These are phyloP conservation scores for Cylindrotheca fusiformis DNA, from an alignment of 108 stramenopile genomes.

Conservation along the genomic window DNA sequence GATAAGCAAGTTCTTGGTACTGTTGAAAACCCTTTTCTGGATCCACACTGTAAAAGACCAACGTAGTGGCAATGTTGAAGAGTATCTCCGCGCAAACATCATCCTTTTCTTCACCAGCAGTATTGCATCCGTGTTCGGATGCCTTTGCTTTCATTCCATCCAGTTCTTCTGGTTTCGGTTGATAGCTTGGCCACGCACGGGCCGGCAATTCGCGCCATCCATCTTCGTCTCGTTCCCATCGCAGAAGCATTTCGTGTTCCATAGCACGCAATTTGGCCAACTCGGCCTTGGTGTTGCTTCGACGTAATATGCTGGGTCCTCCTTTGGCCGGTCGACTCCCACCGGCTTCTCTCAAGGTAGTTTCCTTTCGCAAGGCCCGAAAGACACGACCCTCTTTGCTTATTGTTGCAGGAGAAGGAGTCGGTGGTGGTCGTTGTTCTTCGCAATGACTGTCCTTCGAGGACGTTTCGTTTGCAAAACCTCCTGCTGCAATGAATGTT, in stretches of 20 bases:
- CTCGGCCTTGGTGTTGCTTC: constrained; percentile 21
- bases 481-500: too few species aligned
- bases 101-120: constrained; percentile 1
- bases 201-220: constrained; percentile 43
- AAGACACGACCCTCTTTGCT: too few species aligned
- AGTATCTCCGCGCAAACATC: constrained; percentile 4
- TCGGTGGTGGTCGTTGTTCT: too few species aligned
- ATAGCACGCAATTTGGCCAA: constrained; percentile 19
- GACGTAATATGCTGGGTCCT: background rate
- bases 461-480: too few species aligned
- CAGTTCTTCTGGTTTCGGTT: constrained; percentile 35
- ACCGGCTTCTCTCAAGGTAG: constrained; percentile 15
- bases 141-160: constrained; percentile 19
- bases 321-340: background rate
- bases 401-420: too few species aligned
- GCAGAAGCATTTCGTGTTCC: constrained; percentile 32
- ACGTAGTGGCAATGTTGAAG: constrained; percentile 25
- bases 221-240: constrained; percentile 44
- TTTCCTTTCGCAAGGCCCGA: constrained; percentile 10
- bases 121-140: constrained; percentile 7
- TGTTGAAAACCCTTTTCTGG: constrained; percentile 26
- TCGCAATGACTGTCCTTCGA: too few species aligned
- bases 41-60: constrained; percentile 42
- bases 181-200: constrained; percentile 40
- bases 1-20: constrained; percentile 26